phyloP scores from a whole-genome alignment of 805 yeast species.

The Priceomyces melissophilus region DNA sequence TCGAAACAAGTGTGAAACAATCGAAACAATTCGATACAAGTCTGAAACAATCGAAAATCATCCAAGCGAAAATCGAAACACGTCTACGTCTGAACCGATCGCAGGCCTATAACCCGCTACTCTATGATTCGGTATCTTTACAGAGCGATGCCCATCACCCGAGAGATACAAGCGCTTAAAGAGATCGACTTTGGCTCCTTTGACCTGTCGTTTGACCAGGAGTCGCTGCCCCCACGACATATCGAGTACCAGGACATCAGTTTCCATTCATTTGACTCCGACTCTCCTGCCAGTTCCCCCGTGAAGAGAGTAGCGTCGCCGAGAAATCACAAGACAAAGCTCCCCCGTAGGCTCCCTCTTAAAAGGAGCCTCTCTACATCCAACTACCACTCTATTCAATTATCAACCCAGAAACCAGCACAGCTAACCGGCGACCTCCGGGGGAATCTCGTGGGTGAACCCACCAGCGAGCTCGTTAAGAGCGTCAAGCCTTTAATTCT shows the following conservation, averaged over 20 bases:
- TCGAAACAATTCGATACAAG: no score
- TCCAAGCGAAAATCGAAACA: no score
- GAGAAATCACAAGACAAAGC: not conserved
- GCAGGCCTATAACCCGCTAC: no score
- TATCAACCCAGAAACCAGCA: constrained; percentile 24
- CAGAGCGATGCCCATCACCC: no score
- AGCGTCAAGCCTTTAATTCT: constrained; percentile 35
- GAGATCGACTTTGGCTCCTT: constrained; percentile 5
- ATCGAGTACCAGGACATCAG: constrained; percentile 3
- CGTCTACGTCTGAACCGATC: no score
- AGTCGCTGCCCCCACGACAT: not conserved
- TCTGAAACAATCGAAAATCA: no score
- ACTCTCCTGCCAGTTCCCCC: constrained; percentile 1
- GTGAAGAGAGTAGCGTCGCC: not conserved
- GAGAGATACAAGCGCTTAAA: not conserved
- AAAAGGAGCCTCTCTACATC: not conserved
- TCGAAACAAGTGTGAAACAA: no score
- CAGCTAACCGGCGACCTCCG: not conserved
- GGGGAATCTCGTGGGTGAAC: no score
- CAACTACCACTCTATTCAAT: constrained; percentile 23
- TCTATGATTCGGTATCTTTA: no score
- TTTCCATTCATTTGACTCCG: constrained; percentile 5
- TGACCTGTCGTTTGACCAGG: constrained; percentile 3
- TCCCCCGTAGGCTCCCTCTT: no score
- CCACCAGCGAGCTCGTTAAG: constrained; percentile 12